These are phyloP conservation scores for Voacanga thouarsii DNA, from an alignment of 257 asterid genomes.

Conservation along the genomic window DNA sequence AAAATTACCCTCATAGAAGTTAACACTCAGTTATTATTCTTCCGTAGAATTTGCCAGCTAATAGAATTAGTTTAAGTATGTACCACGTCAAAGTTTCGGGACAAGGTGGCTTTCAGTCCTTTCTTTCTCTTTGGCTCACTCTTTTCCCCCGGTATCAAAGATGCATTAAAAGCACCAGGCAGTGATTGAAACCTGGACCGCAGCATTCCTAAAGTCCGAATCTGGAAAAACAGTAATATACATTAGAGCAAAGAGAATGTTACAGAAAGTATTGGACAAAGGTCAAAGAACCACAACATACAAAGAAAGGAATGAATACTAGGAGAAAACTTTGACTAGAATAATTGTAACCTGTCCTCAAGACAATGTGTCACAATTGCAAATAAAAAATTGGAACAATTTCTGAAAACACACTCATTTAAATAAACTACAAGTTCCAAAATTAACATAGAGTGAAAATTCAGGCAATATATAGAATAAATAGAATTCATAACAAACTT, in stretches of 20 bases:
- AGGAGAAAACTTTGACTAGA: not conserved
- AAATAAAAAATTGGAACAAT: not conserved
- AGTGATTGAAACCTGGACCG: conserved; percentile 84
- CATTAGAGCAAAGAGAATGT: conserved; percentile 22
- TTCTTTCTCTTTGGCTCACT: conserved; percentile 68
- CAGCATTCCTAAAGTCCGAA: conserved; percentile 96
- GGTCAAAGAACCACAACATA: not conserved
- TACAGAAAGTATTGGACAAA: not conserved
- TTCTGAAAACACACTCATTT: not conserved
- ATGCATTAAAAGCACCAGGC: conserved; percentile 91
- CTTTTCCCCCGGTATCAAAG: conserved; percentile 91
- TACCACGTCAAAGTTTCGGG: conserved; percentile 83
- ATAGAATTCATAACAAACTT: not conserved
- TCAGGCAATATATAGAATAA: not conserved
- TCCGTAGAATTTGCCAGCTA: not conserved
- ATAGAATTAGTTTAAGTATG: not conserved
- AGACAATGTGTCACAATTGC: not conserved
- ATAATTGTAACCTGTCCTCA: not conserved
- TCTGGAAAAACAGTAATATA: conserved; percentile 47
- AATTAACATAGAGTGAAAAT: not conserved
- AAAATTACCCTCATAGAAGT: conserved; percentile 20
- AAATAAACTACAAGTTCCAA: not conserved
- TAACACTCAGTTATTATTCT: conserved; percentile 1
- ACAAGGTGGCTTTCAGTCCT: conserved; percentile 92
- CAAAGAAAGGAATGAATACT: not conserved